These are phyloP conservation scores for Aspergillus felis DNA, from an alignment of 2,329 filamentous ascomycete species.

Conservation along the genomic window DNA sequence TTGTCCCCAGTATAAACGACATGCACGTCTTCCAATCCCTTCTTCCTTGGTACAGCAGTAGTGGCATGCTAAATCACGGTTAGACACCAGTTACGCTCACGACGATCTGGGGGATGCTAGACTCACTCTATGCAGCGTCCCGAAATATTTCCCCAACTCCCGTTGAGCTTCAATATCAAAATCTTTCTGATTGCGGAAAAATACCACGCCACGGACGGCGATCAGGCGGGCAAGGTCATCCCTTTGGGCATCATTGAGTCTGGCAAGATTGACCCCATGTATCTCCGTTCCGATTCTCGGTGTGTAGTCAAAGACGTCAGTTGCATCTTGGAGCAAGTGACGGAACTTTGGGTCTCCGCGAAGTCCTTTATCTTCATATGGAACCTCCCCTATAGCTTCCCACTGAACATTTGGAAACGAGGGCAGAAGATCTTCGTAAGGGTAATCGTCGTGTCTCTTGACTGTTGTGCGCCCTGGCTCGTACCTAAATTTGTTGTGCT, in stretches of 20 bases:
- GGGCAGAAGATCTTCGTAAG: conserved; percentile 51
- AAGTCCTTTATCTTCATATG: conserved; percentile 53
- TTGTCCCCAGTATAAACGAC: conserved; percentile 54
- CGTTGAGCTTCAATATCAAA: conserved; percentile 53
- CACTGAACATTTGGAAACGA: conserved; percentile 52
- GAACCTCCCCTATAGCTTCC: conserved; percentile 46
- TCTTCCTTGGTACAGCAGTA: conserved; percentile 47
- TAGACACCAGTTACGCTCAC: neutral
- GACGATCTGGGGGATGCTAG: neutral
- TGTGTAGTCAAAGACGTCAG: conserved; percentile 55
- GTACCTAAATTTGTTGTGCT: conserved; percentile 38
- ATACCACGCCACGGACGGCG: conserved; percentile 54
- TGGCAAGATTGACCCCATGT: conserved; percentile 48
- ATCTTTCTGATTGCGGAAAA: conserved; percentile 54
- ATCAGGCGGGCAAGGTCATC: conserved; percentile 54
- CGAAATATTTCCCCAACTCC: conserved; percentile 51
- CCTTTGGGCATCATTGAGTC: conserved; percentile 49
- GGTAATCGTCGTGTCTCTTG: conserved; percentile 47
- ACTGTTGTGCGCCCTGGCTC: conserved; percentile 47
- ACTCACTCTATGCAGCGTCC: conserved; percentile 47
- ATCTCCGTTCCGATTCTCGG: conserved; percentile 55
- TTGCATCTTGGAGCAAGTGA: conserved; percentile 50
- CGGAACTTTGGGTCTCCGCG: conserved; percentile 53
- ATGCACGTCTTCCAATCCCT: conserved; percentile 54
- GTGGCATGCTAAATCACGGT: conserved; percentile 45